Evolutionary conservation across 2,329 filamentous ascomycete genomes (phyloP), one percentile per base, ranked within the genome.

Genomic region (Verticillium nonalfalfae): DNA sequence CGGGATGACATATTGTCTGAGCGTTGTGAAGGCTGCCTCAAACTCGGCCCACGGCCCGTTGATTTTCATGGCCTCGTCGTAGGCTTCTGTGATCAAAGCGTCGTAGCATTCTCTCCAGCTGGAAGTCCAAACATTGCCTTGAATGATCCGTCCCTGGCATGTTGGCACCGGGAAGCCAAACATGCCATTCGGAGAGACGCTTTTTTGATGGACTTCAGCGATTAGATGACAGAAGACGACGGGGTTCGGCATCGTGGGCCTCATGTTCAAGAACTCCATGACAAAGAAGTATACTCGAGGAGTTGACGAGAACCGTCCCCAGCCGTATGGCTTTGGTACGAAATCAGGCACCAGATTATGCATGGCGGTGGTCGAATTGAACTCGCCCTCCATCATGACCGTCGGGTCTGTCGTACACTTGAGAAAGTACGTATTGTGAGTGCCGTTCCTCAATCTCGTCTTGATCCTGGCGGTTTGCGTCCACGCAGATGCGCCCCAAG

Each of bases 31-130:
- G 15, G 68, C 64, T 7, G 59, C 57, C 33, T 68, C 61, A 31
- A 68, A 63, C 45, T 69, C 69, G 14, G 62, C 63, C 67, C 65
- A 66, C 6, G 18, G 18, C 9, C 15, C 57, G 26, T 58, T 58
- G 6, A n/a, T n/a, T 11, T 36, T 38, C 15, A 31, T 33, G 38
- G 40, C 57, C n/a, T 21, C 14, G 14, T 39, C 36, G 57, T 40
- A 45, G 35, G 26, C 18, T 10, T 40, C 35, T 9, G 10, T 9
- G 18, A 58, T 7, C 14, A 58, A 14, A 5, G 7, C 11, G 5
- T 67, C 31, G 58, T 75, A 78, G 64, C 74, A 77, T 0, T 40
- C 63, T 52, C 76, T 71, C 77, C 77, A 79, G 38, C 66, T 75
- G 9, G 72, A 68, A 18, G 73, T 68, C 74, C 74, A 78, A 1